Base-by-base conservation (phyloP, 164 flowering plant species). In the Liquidambar formosana region DNA sequence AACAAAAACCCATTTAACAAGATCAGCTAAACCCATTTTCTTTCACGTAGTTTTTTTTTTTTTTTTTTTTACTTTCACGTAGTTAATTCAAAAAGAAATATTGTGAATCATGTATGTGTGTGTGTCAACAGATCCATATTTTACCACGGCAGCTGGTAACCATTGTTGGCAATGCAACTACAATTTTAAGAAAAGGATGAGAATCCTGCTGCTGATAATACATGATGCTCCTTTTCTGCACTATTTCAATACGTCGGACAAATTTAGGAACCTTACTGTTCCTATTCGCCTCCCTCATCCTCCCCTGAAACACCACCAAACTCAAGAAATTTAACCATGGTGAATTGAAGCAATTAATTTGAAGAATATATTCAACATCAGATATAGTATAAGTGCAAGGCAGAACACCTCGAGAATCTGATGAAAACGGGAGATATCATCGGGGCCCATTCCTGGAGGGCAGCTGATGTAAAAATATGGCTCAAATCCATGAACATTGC, bases 401-500 rank as follows among this genome's bases (percentile, higher is more conserved):
- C 33, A 16, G 68, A 21, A 44, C 76, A 95, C 99, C 97, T 95
- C 99, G 26, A 95, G 93, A 67, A 56, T 74, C 68, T 87, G 87
- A 76, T 86, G 92, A 73, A 93, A 88, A 46, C 65, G 78, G 56
- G 99, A 85, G 52, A 95, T 88, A 76, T 90, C 99, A 75, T 95
- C 98, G 21, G 98, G 91, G 10, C 92, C 93, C 96, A 93, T 90
- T 67, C 97, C 99, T 18, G 82, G 87, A 60, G 91, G 97, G 60
- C 99, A 95, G 75, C 82, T 84, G 59, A 93, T 82, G 75, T 88
- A 95, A 79, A 93, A 95, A 71, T 91, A 95, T 21, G 99, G 99
- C 79, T 91, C 92, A 71, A 95, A 95, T 11, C 98, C 99, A 82
- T 95, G 99, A 70, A 95, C 98, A 75, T 76, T 73, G 76, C 97